Base-by-base conservation (phyloP, 441 rosid species). In the Croton setiger region DNA sequence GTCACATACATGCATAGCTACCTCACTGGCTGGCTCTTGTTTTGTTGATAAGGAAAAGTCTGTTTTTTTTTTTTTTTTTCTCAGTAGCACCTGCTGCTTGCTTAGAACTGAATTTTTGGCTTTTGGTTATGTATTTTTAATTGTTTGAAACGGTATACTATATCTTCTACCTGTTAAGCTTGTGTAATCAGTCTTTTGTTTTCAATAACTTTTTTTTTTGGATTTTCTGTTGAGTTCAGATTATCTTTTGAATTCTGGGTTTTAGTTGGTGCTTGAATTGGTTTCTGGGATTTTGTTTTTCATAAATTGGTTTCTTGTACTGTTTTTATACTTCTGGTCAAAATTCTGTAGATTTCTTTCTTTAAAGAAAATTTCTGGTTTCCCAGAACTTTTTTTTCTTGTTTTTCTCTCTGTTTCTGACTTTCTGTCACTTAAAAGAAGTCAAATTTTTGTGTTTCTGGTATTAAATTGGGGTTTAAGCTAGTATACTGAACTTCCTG, bases 1-100 rank as follows among this genome's bases (percentile, higher is more conserved):
- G 70, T 18, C 23, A 21, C 72, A 63, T 60, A 21, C 70, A 63
- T 60, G 63, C 72, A 54, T 6, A 3, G 31, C 23, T 37, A 17
- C 10, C 11, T 18, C 14, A 45, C 41, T 21, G 4, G 47, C 69
- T 14, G 4, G 47, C 69, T 14, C 44, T 18, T 39, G 57, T 61
- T 4, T 45, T 45, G 31, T 68, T 27, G 48, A 63, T 68, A 67
- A 62, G 67, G 60, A 55, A 55, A 59, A 27, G 31, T 27, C 31
- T 27, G 31, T 27, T 27, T 27, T 27, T 27, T 27, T 27, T 27
- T 27, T 27, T 27, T 27, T 27, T 27, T 27, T 27, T 27, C 47
- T 35, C 75, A 15, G 12, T 9, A 20, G 15, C 59, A 44, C 41
- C 37, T 36, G 53, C 33, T 68, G 53, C 33, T 68, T 41, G 64